Evolutionary conservation across 2,329 filamentous ascomycete species (phyloP).

Genomic region (Bertia moriformis): DNA sequence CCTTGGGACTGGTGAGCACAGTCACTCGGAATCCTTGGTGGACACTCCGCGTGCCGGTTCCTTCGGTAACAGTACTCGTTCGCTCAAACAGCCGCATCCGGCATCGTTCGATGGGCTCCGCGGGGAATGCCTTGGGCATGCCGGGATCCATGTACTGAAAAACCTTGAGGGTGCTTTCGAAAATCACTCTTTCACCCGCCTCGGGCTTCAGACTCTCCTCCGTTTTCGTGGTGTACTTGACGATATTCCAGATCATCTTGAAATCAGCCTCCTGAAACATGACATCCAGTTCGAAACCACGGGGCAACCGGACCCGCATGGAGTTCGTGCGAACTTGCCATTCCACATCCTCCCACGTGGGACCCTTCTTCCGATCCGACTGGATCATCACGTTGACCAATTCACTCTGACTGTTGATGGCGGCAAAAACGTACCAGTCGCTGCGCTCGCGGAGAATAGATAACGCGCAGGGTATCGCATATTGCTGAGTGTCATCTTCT

Average conservation of each 20-base stretch:
- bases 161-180: constrained; percentile 33
- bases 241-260: constrained; percentile 40
- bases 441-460: constrained; percentile 35
- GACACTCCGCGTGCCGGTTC: constrained; percentile 32
- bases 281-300: constrained; percentile 35
- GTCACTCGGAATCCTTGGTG: constrained; percentile 41
- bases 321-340: constrained; percentile 37
- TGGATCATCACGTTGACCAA: constrained; percentile 38
- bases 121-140: constrained; percentile 33
- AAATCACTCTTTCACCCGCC: constrained; percentile 31
- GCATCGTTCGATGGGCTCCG: constrained; percentile 34
- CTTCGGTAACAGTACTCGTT: constrained; percentile 30
- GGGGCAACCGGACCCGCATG: constrained; percentile 32
- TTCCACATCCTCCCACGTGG: constrained; percentile 41
- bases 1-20: constrained; percentile 36
- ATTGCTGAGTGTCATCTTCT: constrained; percentile 31
- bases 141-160: constrained; percentile 39
- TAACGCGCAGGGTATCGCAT: constrained; percentile 34
- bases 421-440: constrained; percentile 35
- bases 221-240: constrained; percentile 40
- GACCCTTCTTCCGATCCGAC: constrained; percentile 26
- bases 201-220: constrained; percentile 32
- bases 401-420: constrained; percentile 40
- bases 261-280: constrained; percentile 40
- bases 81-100: constrained; percentile 40